Percentiles rank a stretch among this genome's conserved stretches.
Conservation (phyloP, 306 rosid species). For the Elaeagnus macrophylla region DNA sequence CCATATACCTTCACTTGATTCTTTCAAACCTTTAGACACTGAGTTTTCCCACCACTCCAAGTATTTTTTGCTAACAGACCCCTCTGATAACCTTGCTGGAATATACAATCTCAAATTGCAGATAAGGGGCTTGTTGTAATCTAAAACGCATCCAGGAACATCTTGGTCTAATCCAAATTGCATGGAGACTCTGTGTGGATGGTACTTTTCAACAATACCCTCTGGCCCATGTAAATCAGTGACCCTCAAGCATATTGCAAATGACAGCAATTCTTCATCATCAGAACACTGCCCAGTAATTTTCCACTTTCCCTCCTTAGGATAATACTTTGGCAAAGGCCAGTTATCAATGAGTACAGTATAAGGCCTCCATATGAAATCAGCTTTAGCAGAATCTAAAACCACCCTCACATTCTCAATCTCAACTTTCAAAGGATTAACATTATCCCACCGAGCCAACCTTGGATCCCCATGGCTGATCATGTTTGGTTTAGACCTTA, state of each 20-base stretch:
- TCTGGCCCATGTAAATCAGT: conserved; percentile 34
- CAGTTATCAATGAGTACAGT: neutral
- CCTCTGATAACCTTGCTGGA: conserved; percentile 15
- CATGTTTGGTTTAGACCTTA: neutral
- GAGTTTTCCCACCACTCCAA: conserved; percentile 36
- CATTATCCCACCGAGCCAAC: conserved; percentile 27
- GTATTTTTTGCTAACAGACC: conserved; percentile 25
- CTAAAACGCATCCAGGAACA: conserved; percentile 26
- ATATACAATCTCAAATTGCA: conserved; percentile 6
- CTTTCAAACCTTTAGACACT: neutral
- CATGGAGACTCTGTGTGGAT: conserved; percentile 51
- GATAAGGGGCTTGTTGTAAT: conserved; percentile 5
- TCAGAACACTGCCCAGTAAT: conserved; percentile 10
- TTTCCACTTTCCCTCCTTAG: conserved; percentile 8
- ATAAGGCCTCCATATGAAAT: conserved; percentile 45
- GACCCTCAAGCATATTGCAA: conserved; percentile 28
- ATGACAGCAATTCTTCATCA: conserved; percentile 19
- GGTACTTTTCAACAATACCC: conserved; percentile 22
- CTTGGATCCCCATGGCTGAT: conserved; percentile 14
- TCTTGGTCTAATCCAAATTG: conserved; percentile 66
- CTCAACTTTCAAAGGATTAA: neutral
- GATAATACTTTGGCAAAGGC: conserved; percentile 5
- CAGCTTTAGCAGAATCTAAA: conserved; percentile 15
- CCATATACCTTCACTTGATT: too few relatives aligned
- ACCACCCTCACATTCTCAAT: conserved; percentile 2